A percentile compares a stretch with the other conserved stretches of the same genome.
Evolutionary conservation across 2,329 filamentous ascomycete genomes (phyloP).

Genomic region (Aspergillus pseudoviridinutans): DNA sequence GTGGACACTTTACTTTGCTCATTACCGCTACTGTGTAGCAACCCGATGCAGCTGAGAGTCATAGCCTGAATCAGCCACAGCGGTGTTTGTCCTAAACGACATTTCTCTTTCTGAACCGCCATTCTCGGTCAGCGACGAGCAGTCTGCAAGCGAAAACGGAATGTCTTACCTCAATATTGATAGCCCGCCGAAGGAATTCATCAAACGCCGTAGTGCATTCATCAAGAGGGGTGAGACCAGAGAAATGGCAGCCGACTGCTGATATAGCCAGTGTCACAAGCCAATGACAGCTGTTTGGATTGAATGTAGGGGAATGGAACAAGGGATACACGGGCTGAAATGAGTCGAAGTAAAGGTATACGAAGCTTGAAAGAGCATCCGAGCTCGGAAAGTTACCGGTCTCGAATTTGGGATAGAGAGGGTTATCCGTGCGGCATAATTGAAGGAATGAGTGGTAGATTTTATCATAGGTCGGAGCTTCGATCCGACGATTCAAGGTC

Average conservation of each 20-base stretch:
- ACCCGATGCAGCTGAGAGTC: slow-evolving; percentile 31
- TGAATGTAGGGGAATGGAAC: slow-evolving; percentile 36
- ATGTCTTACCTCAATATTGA: slow-evolving; percentile 30
- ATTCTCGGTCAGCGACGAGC: slow-evolving; percentile 1
- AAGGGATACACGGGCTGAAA: slow-evolving; percentile 42
- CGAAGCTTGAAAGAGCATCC: slow-evolving; percentile 25
- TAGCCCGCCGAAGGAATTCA: slow-evolving; percentile 40
- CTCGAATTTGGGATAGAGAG: slow-evolving; percentile 30
- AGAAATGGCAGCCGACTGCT: slow-evolving; percentile 39
- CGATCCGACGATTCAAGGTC: slow-evolving; percentile 14
- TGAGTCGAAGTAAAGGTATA: slow-evolving; percentile 35
- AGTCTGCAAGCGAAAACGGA: neutral
- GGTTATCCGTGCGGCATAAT: slow-evolving; percentile 28
- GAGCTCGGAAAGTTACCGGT: slow-evolving; percentile 25
- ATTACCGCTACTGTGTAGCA: slow-evolving; percentile 23
- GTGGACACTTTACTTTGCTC: slow-evolving; percentile 22
- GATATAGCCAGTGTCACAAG: slow-evolving; percentile 37
- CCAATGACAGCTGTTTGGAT: slow-evolving; percentile 37
- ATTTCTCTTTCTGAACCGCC: slow-evolving; percentile 25
- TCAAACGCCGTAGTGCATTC: slow-evolving; percentile 34
- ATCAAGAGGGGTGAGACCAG: slow-evolving; percentile 22
- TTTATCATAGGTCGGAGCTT: slow-evolving; percentile 23
- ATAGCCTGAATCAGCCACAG: slow-evolving; percentile 30
- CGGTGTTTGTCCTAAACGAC: slow-evolving; percentile 6
- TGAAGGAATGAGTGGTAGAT: slow-evolving; percentile 28